Conservation (phyloP, 352 stramenopile genomes). For the Globisporangium okanoganense region DNA sequence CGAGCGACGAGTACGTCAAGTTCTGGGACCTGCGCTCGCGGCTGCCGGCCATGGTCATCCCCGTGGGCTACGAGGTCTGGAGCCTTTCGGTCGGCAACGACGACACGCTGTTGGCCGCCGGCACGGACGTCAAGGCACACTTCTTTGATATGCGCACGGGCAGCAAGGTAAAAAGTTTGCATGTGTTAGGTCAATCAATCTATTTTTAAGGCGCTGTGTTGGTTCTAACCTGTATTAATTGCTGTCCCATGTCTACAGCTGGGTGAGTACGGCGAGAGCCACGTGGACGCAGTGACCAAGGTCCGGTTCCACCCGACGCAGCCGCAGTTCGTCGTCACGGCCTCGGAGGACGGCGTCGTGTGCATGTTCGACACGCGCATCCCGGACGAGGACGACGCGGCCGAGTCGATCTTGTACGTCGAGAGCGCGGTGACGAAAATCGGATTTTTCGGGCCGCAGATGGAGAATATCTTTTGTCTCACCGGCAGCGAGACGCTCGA, state of each 20-base stretch:
- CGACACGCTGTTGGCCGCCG: constrained; percentile 70
- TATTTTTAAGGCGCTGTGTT: neutral
- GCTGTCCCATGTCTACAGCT: constrained; percentile 24
- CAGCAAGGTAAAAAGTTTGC: constrained; percentile 26
- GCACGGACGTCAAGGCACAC: constrained; percentile 72
- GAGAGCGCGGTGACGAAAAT: constrained; percentile 87
- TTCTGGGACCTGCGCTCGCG: constrained; percentile 75
- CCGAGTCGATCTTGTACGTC: constrained; percentile 89
- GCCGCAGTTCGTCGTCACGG: constrained; percentile 78
- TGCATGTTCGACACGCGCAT: constrained; percentile 88
- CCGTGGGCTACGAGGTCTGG: constrained; percentile 71
- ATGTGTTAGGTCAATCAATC: neutral
- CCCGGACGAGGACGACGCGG: constrained; percentile 80
- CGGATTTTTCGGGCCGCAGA: constrained; percentile 82
- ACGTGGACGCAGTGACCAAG: constrained; percentile 86
- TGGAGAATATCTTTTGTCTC: constrained; percentile 82
- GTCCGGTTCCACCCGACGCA: constrained; percentile 85
- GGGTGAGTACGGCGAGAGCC: constrained; percentile 84
- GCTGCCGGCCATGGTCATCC: constrained; percentile 55
- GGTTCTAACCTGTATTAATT: neutral
- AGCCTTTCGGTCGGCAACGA: constrained; percentile 70
- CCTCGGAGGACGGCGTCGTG: constrained; percentile 88
- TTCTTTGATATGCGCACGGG: constrained; percentile 81
- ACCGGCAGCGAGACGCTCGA: constrained; percentile 88
- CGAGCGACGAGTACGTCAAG: constrained; percentile 82